phyloP scores from a whole-genome alignment of 1,284 basidiomycete species.

The Phlebopus sp. region DNA sequence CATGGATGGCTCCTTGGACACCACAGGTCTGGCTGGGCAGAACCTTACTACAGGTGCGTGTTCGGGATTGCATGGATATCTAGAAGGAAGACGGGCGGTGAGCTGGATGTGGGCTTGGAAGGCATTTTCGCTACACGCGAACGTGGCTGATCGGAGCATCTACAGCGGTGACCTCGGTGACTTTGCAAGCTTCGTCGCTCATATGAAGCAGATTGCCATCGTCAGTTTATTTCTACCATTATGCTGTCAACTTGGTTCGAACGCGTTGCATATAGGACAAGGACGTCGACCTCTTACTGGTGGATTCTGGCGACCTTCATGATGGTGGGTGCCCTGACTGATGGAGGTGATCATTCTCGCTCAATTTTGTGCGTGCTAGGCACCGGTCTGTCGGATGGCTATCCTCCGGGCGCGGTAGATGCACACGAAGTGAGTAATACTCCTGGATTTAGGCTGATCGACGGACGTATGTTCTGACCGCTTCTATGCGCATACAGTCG shows the following conservation, averaged over 20 bases:
- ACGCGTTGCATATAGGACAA: constrained; percentile 42
- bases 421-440: constrained; percentile 55
- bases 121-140: neutral
- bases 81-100: neutral
- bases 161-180: constrained; percentile 72
- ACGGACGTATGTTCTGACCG: constrained; percentile 1
- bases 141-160: neutral
- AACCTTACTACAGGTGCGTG: constrained; percentile 68
- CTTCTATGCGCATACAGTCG: constrained; percentile 37
- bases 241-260: neutral
- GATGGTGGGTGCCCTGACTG: constrained; percentile 50
- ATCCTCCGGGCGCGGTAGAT: constrained; percentile 65
- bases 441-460: neutral
- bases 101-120: neutral
- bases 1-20: constrained; percentile 82
- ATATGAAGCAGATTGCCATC: constrained; percentile 74
- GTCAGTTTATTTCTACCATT: constrained; percentile 31
- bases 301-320: constrained; percentile 78
- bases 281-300: constrained; percentile 66
- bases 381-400: constrained; percentile 74
- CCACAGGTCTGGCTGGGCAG: constrained; percentile 64
- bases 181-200: constrained; percentile 76
- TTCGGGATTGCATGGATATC: neutral
- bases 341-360: neutral
- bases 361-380: constrained; percentile 32